phyloP scores from a whole-genome alignment of 1,284 basidiomycete species.

The Stygiomarasmius scandens region DNA sequence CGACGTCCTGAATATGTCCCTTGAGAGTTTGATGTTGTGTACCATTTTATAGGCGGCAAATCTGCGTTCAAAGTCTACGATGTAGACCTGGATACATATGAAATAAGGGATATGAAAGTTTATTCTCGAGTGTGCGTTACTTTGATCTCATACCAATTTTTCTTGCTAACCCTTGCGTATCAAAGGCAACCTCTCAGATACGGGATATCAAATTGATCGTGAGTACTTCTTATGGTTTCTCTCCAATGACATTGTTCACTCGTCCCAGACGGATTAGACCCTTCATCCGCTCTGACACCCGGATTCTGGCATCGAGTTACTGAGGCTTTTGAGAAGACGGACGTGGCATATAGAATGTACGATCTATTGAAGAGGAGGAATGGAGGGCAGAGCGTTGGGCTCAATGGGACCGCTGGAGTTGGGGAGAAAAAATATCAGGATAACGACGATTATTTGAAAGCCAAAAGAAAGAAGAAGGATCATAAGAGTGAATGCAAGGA shows the following conservation, averaged over 20 bases:
- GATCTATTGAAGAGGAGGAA: slow-evolving; percentile 44
- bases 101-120: slow-evolving; percentile 51
- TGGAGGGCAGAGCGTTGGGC: slow-evolving; percentile 37
- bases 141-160: not conserved
- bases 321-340: slow-evolving; percentile 52
- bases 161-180: not conserved
- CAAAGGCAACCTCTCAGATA: slow-evolving; percentile 41
- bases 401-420: not conserved
- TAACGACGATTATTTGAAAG: no score
- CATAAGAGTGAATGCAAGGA: slow-evolving; percentile 42
- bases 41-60: slow-evolving; percentile 42
- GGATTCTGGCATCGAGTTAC: slow-evolving; percentile 67
- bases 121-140: slow-evolving; percentile 37
- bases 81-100: slow-evolving; percentile 55
- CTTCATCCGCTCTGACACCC: slow-evolving; percentile 36
- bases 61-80: slow-evolving; percentile 57
- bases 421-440: slow-evolving; percentile 1
- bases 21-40: no score
- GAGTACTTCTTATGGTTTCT: not conserved
- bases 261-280: slow-evolving; percentile 19
- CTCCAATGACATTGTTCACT: slow-evolving; percentile 29
- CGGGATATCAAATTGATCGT: slow-evolving; percentile 40
- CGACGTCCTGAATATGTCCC: no score
- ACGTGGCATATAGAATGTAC: slow-evolving; percentile 49
- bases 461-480: not conserved